Base-by-base conservation (phyloP, 2,329 filamentous ascomycete species). In the Paraconiothyrium brasiliense region DNA sequence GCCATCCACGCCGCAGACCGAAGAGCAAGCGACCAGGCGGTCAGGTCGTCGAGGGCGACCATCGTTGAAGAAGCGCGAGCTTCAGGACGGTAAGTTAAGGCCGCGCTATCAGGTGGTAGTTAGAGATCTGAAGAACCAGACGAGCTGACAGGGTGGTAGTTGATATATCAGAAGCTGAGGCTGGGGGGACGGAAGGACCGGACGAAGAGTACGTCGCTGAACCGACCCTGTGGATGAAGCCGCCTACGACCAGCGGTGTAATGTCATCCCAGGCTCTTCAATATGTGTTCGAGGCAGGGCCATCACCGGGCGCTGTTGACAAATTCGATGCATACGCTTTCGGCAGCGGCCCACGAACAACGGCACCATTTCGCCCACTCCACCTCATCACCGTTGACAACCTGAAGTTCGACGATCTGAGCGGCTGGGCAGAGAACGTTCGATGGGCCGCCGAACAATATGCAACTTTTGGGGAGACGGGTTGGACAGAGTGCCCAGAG, bases 361-460 rank as follows among this genome's bases (percentile, higher is more conserved):
- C 22, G 1, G 52, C 66, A 4, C 71, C 68, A 11, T 74, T 64
- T 56, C 71, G 70, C 22, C 32, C 51, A 22, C 67, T 72, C 1
- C 50, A 66, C 22, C 58, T 58, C 20, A 59, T 72, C 20, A 46
- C n/a, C 20, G 11, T 46, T 37, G 30, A 39, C 2, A 56, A 54
- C 6, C 68, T 65, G 30, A 22, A 65, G 24, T 39, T 47, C 43
- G 54, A 54, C 32, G 71, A 74, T 27, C 35, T 62, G 16, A 67
- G 67, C 41, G 61, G 50, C 14, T 75, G 71, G 68, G 69, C 71
- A 1, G 71, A 73, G 57, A 72, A 73, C 22, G 32, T 74, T 13
- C 58, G 70, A 9, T 74, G 69, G 68, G 66, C 66, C 0, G 59
- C 52, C 2, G 68, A 71, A 44, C 72, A 73, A 47, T 50, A 54